phyloP scores from a whole-genome alignment of 495 filamentous ascomycete genomes.

The Xylaria flabelliformis region DNA sequence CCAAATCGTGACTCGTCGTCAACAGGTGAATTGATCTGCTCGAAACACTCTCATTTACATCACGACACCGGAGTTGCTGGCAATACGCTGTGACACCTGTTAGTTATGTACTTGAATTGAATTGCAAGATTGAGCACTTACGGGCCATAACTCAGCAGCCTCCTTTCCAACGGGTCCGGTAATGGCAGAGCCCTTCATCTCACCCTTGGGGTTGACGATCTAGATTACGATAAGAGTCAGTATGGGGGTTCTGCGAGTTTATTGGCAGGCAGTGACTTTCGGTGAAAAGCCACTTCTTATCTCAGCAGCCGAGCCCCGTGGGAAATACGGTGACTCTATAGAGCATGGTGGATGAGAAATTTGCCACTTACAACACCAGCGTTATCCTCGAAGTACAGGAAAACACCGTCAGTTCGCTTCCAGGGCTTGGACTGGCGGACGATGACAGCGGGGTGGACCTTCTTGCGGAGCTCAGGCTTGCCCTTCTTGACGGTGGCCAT shows the following conservation, averaged over 20 bases:
- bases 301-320: neutral
- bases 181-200: slow-evolving; percentile 99
- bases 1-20: slow-evolving; percentile 40
- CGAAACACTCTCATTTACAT: slow-evolving; percentile 72
- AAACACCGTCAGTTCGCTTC: slow-evolving; percentile 96
- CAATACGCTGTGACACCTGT: slow-evolving; percentile 77
- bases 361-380: slow-evolving; percentile 85
- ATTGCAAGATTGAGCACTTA: slow-evolving; percentile 55
- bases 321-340: slow-evolving; percentile 40
- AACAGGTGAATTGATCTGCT: slow-evolving; percentile 38
- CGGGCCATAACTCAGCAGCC: slow-evolving; percentile 98
- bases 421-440: slow-evolving; percentile 99
- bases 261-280: slow-evolving; percentile 37
- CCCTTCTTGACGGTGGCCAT: slow-evolving; percentile 99
- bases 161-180: slow-evolving; percentile 99
- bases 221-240: slow-evolving; percentile 42
- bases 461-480: slow-evolving; percentile 99
- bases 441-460: slow-evolving; percentile 99
- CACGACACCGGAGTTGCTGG: slow-evolving; percentile 98
- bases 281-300: neutral
- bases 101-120: neutral
- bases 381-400: slow-evolving; percentile 99
- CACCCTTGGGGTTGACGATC: slow-evolving; percentile 99
- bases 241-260: slow-evolving; percentile 78
- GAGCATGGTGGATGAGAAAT: slow-evolving; percentile 63